These are phyloP conservation scores for Saxophila tyrrhenica DNA, from an alignment of 495 filamentous ascomycete genomes.

Conservation along the genomic window DNA sequence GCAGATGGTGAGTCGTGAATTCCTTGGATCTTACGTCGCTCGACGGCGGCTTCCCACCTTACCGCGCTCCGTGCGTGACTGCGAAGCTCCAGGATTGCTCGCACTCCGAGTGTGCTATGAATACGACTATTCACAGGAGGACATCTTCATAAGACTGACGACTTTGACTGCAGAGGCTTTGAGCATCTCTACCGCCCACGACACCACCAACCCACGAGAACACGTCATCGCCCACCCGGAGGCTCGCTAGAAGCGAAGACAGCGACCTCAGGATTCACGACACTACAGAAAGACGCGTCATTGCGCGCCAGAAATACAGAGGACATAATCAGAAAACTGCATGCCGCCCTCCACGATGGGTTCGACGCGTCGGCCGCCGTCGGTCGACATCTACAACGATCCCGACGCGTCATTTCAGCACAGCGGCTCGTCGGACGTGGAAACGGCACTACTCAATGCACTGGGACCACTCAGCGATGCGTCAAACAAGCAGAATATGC, in stretches of 20 bases:
- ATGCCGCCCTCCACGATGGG: slow-evolving; percentile 36
- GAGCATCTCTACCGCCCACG: not conserved
- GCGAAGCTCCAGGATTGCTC: not conserved
- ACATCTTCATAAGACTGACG: not conserved
- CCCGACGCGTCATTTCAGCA: slow-evolving; percentile 38
- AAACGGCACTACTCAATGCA: slow-evolving; percentile 42
- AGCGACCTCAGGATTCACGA: not conserved
- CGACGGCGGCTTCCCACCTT: not conserved
- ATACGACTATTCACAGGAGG: not conserved
- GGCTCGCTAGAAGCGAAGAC: not conserved
- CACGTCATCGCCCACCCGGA: not conserved
- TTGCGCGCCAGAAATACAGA: not conserved
- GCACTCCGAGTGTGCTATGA: not conserved
- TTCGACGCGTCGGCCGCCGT: slow-evolving; percentile 51
- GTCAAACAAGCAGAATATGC: slow-evolving; percentile 38
- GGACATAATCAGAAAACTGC: not conserved
- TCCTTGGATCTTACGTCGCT: not conserved
- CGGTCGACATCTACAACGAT: slow-evolving; percentile 56
- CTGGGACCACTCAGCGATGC: slow-evolving; percentile 34
- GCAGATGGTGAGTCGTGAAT: not conserved
- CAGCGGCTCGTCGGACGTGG: slow-evolving; percentile 29
- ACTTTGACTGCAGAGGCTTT: not conserved
- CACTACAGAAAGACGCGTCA: slow-evolving; percentile 4
- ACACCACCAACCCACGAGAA: not conserved
- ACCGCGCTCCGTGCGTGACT: not conserved